Conservation (phyloP, 73 alveolate species). For the Symbiodinium pilosum region DNA sequence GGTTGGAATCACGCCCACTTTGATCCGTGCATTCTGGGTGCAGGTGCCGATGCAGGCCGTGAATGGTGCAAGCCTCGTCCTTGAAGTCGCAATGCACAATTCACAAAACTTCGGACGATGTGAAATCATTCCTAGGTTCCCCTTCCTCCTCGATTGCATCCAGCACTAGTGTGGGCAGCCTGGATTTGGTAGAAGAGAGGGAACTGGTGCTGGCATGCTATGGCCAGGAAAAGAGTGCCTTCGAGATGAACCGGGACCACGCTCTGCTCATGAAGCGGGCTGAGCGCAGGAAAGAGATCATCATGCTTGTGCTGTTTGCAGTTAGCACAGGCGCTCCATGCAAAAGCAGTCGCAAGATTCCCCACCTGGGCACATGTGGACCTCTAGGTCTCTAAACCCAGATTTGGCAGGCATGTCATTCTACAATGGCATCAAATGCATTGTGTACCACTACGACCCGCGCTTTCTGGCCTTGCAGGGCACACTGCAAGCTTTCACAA, state of each 20-base stretch:
- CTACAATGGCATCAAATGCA: conserved; percentile 92
- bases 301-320: conserved; percentile 84
- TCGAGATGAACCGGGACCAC: conserved; percentile 79
- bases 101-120: no score
- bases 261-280: conserved; percentile 71
- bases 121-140: background rate
- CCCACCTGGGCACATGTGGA: no score
- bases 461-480: conserved; percentile 50
- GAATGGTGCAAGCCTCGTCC: background rate
- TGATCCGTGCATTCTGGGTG: background rate
- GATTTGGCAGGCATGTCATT: conserved; percentile 73
- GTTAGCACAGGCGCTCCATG: conserved; percentile 54
- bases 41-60: conserved; percentile 18
- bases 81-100: background rate
- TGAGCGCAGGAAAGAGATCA: conserved; percentile 33
- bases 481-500: conserved; percentile 67
- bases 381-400: no score
- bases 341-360: no score
- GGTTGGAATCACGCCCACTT: no score
- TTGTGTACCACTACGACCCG: conserved; percentile 69
- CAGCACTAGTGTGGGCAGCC: background rate
- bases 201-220: no score
- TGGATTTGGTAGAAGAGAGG: no score
- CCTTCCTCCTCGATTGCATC: background rate
- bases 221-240: conserved; percentile 19